Conservation (phyloP, 352 stramenopile genomes). For the Globisporangium ultimum region DNA sequence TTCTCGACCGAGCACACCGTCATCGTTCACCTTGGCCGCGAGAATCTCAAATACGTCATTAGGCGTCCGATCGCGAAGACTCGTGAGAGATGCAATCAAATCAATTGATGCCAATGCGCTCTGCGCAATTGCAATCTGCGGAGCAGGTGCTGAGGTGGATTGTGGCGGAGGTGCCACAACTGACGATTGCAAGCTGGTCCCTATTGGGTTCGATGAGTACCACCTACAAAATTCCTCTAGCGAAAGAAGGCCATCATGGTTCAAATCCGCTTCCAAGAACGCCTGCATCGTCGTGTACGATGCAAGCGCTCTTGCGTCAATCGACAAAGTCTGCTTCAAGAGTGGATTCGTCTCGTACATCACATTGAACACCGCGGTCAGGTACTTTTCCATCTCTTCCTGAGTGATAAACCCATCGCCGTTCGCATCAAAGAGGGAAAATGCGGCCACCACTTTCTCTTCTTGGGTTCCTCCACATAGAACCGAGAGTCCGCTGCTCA, state of each 20-base stretch:
- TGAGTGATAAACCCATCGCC: conserved; percentile 81
- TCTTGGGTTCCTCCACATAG: conserved; percentile 67
- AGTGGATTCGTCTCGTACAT: conserved; percentile 47
- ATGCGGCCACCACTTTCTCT: conserved; percentile 78
- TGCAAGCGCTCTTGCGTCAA: conserved; percentile 58
- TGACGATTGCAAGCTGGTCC: neutral
- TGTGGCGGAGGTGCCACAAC: conserved; percentile 3
- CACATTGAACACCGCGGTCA: conserved; percentile 68
- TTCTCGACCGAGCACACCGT: conserved; percentile 66
- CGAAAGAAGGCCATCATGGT: conserved; percentile 72
- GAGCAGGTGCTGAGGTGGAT: neutral
- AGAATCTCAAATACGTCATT: conserved; percentile 83
- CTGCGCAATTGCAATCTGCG: conserved; percentile 15
- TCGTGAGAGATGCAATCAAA: conserved; percentile 53
- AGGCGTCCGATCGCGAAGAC: conserved; percentile 44
- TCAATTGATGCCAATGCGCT: conserved; percentile 49
- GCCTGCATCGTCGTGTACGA: conserved; percentile 72
- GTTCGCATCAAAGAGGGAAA: conserved; percentile 82
- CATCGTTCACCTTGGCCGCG: conserved; percentile 75
- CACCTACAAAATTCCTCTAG: conserved; percentile 81
- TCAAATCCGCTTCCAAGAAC: conserved; percentile 86
- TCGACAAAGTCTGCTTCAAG: conserved; percentile 33
- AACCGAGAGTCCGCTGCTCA: conserved; percentile 75
- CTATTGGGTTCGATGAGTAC: conserved; percentile 35
- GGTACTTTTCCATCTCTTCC: conserved; percentile 80